Conservation (phyloP, 2,329 filamentous ascomycete species). For the Ilyonectria destructans region DNA sequence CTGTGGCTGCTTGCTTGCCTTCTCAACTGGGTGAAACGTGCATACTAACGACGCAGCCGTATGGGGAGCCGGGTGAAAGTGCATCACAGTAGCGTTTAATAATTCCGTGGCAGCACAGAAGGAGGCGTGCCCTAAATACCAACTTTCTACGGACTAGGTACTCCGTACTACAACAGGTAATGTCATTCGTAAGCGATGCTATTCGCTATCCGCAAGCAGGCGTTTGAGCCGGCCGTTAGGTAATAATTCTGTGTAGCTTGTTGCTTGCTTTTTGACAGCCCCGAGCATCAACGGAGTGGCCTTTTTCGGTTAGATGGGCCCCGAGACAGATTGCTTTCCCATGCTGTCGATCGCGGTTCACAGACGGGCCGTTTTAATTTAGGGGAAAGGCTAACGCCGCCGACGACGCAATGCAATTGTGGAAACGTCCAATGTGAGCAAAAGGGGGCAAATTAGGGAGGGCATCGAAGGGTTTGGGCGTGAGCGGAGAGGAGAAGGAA, state of each 20-base stretch:
- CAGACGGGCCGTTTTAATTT: background rate
- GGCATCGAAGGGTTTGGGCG: background rate
- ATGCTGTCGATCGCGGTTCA: background rate
- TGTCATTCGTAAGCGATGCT: background rate
- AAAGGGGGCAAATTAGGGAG: slow-evolving; percentile 14
- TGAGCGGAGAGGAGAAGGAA: background rate
- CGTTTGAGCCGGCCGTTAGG: background rate
- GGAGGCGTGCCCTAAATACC: slow-evolving; percentile 4
- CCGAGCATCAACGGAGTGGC: background rate
- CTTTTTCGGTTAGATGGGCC: background rate
- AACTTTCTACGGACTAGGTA: background rate
- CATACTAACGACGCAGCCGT: slow-evolving; percentile 39
- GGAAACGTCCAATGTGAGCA: background rate
- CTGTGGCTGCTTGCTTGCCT: slow-evolving; percentile 22
- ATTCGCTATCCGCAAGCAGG: background rate
- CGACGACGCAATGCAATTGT: background rate
- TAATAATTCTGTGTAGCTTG: background rate
- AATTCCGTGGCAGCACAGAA: slow-evolving; percentile 14
- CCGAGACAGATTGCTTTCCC: background rate
- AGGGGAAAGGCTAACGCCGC: background rate
- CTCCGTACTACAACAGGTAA: background rate
- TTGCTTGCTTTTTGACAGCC: background rate
- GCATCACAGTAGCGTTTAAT: background rate
- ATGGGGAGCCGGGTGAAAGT: slow-evolving; percentile 6
- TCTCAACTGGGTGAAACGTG: slow-evolving; percentile 42